These are phyloP conservation scores for Tricholoma furcatifolium DNA, from an alignment of 768 basidiomycete species.

Conservation along the genomic window DNA sequence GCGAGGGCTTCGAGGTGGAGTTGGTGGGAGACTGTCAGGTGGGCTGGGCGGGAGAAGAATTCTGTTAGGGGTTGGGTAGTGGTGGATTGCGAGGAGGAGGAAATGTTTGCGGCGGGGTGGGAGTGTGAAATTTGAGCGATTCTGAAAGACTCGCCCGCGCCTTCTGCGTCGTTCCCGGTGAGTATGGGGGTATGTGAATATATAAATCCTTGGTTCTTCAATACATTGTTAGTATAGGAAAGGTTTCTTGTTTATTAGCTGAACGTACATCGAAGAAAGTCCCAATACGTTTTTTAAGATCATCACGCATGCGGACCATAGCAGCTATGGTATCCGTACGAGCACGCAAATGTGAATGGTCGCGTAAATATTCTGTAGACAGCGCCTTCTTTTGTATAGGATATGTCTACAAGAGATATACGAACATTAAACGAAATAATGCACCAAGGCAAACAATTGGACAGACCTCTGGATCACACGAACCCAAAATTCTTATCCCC, in stretches of 20 bases:
- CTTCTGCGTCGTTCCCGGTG: conserved; percentile 93
- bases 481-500: conserved; percentile 39
- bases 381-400: conserved; percentile 91
- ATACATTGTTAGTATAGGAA: neutral
- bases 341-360: conserved; percentile 84
- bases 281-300: conserved; percentile 53
- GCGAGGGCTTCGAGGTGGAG: conserved; percentile 91
- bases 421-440: neutral
- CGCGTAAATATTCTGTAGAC: conserved; percentile 76
- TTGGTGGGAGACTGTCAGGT: conserved; percentile 94
- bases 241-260: neutral
- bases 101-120: conserved; percentile 24
- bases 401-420: conserved; percentile 53
- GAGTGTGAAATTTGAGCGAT: conserved; percentile 42
- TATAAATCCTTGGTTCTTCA: conserved; percentile 72
- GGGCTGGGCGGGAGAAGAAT: conserved; percentile 76
- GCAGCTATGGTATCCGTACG: conserved; percentile 71
- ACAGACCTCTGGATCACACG: conserved; percentile 46
- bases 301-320: conserved; percentile 73
- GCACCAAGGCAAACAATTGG: neutral
- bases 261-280: conserved; percentile 69
- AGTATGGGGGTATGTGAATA: conserved; percentile 85
- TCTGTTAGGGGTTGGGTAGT: conserved; percentile 29
- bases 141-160: conserved; percentile 89
- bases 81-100: conserved; percentile 2